Evolutionary conservation across 1,139 yeast species (phyloP).

Genomic region (Geotrichum bryndzae): DNA sequence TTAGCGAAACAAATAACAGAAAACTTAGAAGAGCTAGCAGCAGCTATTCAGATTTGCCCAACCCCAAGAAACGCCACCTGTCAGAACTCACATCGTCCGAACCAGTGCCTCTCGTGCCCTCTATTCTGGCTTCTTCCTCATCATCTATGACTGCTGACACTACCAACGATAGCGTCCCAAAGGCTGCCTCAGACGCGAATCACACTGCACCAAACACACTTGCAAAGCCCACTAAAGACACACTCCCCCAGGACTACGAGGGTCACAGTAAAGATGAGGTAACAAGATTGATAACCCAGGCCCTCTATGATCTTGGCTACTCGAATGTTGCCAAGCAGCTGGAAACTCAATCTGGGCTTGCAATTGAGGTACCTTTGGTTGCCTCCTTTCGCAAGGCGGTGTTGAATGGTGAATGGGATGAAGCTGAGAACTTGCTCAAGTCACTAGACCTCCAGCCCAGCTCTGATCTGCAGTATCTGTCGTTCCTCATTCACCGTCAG

Average conservation of each 20-base stretch:
- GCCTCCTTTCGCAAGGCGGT: constrained; percentile 39
- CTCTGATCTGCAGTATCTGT: constrained; percentile 22
- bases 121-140: not conserved
- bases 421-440: constrained; percentile 37
- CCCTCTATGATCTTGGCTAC: constrained; percentile 47
- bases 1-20: not conserved
- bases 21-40: not conserved
- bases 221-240: constrained; percentile 18
- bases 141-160: not conserved
- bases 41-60: not conserved
- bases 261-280: constrained; percentile 40
- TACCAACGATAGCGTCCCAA: not conserved
- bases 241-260: constrained; percentile 32
- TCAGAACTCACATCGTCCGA: not conserved
- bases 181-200: not conserved
- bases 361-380: constrained; percentile 35
- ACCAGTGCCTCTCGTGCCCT: not conserved
- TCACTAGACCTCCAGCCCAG: constrained; percentile 30
- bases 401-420: constrained; percentile 41
- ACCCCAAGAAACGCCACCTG: constrained; percentile 4
- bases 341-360: constrained; percentile 41
- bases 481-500: constrained; percentile 33
- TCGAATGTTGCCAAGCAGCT: constrained; percentile 37
- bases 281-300: constrained; percentile 45
- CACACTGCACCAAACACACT: not conserved